These are phyloP conservation scores for Chaetomiaceae sp. DNA, from an alignment of 2,329 filamentous ascomycete genomes.

Conservation along the genomic window DNA sequence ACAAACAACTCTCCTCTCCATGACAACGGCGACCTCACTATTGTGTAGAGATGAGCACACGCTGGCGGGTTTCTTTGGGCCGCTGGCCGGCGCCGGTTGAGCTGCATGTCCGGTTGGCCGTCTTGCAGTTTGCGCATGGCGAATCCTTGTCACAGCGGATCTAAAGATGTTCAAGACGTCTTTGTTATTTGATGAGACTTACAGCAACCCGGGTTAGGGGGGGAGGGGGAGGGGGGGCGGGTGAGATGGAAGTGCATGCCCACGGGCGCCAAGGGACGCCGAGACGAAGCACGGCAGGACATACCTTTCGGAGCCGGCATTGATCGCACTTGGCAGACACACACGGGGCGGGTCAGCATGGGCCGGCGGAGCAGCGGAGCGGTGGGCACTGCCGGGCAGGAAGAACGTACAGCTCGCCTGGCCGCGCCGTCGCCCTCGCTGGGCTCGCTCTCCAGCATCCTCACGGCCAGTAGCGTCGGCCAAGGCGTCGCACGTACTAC, in stretches of 20 bases:
- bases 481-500: too few species aligned
- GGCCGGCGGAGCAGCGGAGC: neutral
- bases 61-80: conserved; percentile 48
- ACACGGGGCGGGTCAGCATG: conserved; percentile 14
- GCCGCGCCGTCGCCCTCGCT: conserved; percentile 5
- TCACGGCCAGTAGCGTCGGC: neutral
- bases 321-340: conserved; percentile 37
- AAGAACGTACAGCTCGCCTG: conserved; percentile 18
- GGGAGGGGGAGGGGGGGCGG: neutral
- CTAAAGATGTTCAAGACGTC: too few species aligned
- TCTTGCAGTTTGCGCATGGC: conserved; percentile 53
- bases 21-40: conserved; percentile 39
- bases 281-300: neutral
- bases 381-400: too few species aligned
- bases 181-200: too few species aligned
- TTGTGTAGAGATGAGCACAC: conserved; percentile 55
- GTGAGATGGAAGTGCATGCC: neutral
- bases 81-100: conserved; percentile 50
- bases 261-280: neutral
- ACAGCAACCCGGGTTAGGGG: too few species aligned
- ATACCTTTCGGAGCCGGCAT: conserved; percentile 26
- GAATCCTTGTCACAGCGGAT: conserved; percentile 54
- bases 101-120: conserved; percentile 46
- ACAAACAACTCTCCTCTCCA: too few species aligned
- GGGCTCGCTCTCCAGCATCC: conserved; percentile 3